A percentile compares a stretch with the other conserved stretches of the same genome.
Conservation (phyloP, 345 rosid genomes). For the Euphorbia pulcherrima region DNA sequence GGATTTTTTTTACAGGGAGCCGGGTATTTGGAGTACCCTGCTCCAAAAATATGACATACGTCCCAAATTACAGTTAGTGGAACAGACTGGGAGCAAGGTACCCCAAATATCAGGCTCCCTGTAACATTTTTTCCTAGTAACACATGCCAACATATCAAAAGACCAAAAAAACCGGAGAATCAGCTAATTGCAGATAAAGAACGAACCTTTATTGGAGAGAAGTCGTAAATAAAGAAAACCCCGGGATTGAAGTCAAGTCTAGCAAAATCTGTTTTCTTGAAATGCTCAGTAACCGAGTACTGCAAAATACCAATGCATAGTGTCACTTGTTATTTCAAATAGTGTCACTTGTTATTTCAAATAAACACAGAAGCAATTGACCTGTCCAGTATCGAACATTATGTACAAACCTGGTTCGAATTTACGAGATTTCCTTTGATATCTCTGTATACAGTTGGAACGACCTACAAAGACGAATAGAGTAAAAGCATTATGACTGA, state of each 20-base stretch:
- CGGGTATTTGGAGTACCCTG: too few relatives aligned
- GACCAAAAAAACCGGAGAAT: conserved; percentile 4
- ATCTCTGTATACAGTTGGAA: conserved; percentile 83
- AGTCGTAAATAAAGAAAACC: conserved; percentile 93
- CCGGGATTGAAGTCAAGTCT: conserved; percentile 67
- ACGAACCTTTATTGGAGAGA: conserved; percentile 91
- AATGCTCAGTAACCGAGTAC: conserved; percentile 97
- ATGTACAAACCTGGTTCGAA: conserved; percentile 28
- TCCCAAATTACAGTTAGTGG: too few relatives aligned
- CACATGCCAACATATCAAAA: neutral
- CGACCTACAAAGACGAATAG: conserved; percentile 53
- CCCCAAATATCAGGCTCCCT: too few relatives aligned
- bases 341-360: conserved; percentile 10
- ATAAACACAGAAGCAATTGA: conserved; percentile 11
- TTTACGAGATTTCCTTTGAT: conserved; percentile 43
- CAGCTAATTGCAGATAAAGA: conserved; percentile 11
- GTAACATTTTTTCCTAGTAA: too few relatives aligned
- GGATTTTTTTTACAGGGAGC: too few relatives aligned
- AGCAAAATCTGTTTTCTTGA: conserved; percentile 49
- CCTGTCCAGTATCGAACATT: neutral
- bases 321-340: conserved; percentile 13
- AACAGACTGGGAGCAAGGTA: too few relatives aligned
- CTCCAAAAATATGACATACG: too few relatives aligned
- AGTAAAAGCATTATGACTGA: neutral
- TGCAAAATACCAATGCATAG: conserved; percentile 25